phyloP scores from a whole-genome alignment of 306 rosid genomes.

The Nissolia schottii region DNA sequence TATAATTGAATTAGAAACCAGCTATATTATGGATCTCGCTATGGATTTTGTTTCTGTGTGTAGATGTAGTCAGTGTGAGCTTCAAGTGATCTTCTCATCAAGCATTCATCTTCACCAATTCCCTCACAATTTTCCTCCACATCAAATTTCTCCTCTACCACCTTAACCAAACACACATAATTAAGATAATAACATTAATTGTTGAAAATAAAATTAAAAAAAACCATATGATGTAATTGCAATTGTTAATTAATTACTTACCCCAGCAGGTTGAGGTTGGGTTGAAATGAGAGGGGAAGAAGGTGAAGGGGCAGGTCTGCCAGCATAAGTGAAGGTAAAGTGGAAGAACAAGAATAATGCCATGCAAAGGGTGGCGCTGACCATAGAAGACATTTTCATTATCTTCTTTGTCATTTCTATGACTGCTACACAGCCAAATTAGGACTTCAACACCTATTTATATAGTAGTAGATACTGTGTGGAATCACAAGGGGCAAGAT shows the following conservation, averaged over 20 bases:
- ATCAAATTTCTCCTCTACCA: conserved; percentile 28
- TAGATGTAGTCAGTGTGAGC: conserved; percentile 88
- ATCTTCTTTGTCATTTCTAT: conserved; percentile 18
- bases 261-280: conserved; percentile 33
- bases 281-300: conserved; percentile 19
- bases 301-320: conserved; percentile 22
- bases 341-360: conserved; percentile 26
- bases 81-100: conserved; percentile 80
- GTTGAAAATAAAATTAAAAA: not conserved
- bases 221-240: not conserved
- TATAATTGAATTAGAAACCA: not conserved
- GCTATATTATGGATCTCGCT: not conserved
- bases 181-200: not conserved
- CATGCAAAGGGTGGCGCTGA: conserved; percentile 33
- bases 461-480: conserved; percentile 14
- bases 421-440: not conserved
- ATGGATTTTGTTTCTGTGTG: conserved; percentile 68
- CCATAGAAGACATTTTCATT: conserved; percentile 42
- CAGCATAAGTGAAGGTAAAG: conserved; percentile 28
- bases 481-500: conserved; percentile 15
- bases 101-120: conserved; percentile 64
- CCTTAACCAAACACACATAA: conserved; percentile 45
- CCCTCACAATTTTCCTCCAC: conserved; percentile 66
- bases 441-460: conserved; percentile 25
- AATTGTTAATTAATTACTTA: not conserved